Evolutionary conservation across 805 yeast genomes (phyloP), one percentile per base, ranked within the genome.

Genomic region (Starmerella floris): DNA sequence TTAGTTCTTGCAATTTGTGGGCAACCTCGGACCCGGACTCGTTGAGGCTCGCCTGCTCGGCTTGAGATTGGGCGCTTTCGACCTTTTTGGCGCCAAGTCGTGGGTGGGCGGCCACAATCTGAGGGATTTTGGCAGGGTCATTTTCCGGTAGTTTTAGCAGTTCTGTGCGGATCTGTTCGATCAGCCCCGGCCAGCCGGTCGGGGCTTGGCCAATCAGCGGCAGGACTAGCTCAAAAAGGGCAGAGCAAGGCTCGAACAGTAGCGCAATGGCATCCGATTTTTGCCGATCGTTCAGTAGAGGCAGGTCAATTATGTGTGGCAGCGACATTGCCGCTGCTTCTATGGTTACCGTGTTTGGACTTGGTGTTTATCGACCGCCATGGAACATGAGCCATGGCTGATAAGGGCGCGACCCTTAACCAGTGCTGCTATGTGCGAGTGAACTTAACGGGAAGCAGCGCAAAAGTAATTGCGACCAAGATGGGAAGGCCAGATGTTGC

Each of bases 81-180:
- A 61, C 53, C 42, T 61, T 67, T 33, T 43, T 45, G 26, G 81
- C 82, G 0, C 96, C 96, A 16, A 85, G 64, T 43, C 95, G 67
- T 16, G 96, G 96, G 62, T 85, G 96, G 0, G 95, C 94, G 1
- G 83, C 77, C n/a, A 87, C 74, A 43, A 87, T 83, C 33, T 43
- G 48, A 23, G 58, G 36, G 26, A 55, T 37, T 23, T 58, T 39
- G n/a, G n/a, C n/a, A 37, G 54, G 46, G 44, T 51, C 40, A 31
- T 44, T 23, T 28, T 59, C 59, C 3, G 66, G 55, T 27, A 68
- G 59, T 13, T 48, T 38, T 3, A 65, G 51, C 17, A 79, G 59
- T 9, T 55, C 56, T 0, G 32, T 20, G 39, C 81, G 64, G 2
- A 67, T 61, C 2, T 51, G 38, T 39, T 73, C 77, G 15, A 78